Percentiles rank a stretch among this genome's conserved stretches.
Evolutionary conservation across 352 stramenopile genomes (phyloP).

Genomic region (Globisporangium cylindrosporum): DNA sequence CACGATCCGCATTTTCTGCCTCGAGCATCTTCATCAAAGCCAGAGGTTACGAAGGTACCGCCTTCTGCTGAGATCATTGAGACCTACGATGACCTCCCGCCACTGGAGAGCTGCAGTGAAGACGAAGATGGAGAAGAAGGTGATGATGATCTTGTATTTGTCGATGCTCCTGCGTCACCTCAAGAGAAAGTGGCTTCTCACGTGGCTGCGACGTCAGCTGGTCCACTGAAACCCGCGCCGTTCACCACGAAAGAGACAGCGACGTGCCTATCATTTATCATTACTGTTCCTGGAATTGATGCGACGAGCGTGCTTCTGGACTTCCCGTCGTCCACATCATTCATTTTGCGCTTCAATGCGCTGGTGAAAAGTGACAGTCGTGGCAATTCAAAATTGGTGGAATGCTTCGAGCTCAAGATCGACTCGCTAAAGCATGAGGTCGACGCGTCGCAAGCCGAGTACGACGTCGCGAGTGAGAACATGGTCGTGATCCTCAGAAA

Average conservation of each 20-base stretch:
- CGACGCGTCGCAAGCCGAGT: constrained; percentile 24
- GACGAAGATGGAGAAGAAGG: constrained; percentile 28
- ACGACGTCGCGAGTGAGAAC: constrained; percentile 69
- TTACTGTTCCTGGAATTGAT: constrained; percentile 39
- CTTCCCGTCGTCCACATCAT: constrained; percentile 29
- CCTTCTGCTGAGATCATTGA: neutral
- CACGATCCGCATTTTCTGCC: constrained; percentile 54
- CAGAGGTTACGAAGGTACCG: neutral
- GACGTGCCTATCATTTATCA: constrained; percentile 47
- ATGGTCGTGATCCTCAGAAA: constrained; percentile 58
- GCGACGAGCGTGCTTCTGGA: constrained; percentile 35
- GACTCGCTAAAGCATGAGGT: constrained; percentile 19
- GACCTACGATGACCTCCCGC: constrained; percentile 44
- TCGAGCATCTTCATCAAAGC: neutral
- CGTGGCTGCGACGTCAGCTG: neutral
- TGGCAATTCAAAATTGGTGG: constrained; percentile 2
- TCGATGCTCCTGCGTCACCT: neutral
- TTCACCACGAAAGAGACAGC: constrained; percentile 46
- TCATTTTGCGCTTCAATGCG: constrained; percentile 33
- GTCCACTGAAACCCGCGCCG: constrained; percentile 5
- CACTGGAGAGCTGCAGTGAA: constrained; percentile 55
- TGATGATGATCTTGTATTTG: constrained; percentile 17
- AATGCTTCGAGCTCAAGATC: constrained; percentile 33
- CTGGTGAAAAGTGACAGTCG: neutral
- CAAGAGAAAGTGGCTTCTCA: neutral